phyloP scores from a whole-genome alignment of 306 rosid species.

The Luffa aegyptiaca region DNA sequence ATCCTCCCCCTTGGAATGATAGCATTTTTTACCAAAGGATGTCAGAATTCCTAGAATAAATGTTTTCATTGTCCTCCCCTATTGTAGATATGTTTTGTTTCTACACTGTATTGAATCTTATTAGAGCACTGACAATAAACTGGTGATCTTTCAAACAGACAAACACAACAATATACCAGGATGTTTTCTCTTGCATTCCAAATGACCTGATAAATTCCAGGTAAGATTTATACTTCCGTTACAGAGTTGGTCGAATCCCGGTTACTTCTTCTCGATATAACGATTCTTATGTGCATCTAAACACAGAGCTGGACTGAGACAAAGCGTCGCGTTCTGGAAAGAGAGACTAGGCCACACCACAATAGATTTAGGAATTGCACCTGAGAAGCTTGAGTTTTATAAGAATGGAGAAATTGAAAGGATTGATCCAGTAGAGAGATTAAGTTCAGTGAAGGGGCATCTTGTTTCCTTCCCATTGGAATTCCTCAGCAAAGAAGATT shows the following conservation, averaged over 20 bases:
- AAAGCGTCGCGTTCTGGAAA: constrained; percentile 52
- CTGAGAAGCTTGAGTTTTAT: constrained; percentile 41
- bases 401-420: constrained; percentile 42
- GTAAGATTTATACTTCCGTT: constrained; percentile 18
- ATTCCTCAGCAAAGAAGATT: constrained; percentile 80
- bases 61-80: not conserved
- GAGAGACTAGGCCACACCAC: constrained; percentile 73
- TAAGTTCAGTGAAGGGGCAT: constrained; percentile 64
- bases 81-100: not conserved
- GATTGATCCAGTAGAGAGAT: constrained; percentile 57
- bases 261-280: constrained; percentile 13
- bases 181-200: constrained; percentile 82
- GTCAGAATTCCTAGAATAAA: not conserved
- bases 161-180: constrained; percentile 80
- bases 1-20: not conserved
- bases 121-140: not conserved
- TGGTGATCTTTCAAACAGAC: constrained; percentile 33
- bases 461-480: constrained; percentile 89
- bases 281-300: not conserved
- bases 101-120: not conserved
- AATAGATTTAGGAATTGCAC: constrained; percentile 88
- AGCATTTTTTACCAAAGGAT: not conserved
- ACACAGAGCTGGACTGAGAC: constrained; percentile 73
- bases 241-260: not conserved
- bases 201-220: constrained; percentile 81